Conservation (phyloP, 805 yeast genomes). For the Metschnikowia matae region DNA sequence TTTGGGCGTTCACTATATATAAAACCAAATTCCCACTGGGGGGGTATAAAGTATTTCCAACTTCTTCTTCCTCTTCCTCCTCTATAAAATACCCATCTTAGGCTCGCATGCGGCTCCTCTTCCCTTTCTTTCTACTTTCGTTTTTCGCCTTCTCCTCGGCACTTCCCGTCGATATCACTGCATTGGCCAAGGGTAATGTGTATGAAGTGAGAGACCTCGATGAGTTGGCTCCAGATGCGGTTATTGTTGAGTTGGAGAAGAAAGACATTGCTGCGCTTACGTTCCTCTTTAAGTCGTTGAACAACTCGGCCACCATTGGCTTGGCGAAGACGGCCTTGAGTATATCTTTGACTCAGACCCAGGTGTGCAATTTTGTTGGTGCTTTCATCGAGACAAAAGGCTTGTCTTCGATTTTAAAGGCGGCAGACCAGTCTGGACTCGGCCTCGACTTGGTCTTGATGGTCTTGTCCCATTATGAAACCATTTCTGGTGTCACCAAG, state of each 20-base stretch:
- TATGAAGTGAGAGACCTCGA: constrained; percentile 5
- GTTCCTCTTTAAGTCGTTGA: constrained; percentile 19
- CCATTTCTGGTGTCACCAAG: constrained; percentile 16
- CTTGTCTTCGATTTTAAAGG: constrained; percentile 19
- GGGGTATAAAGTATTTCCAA: not conserved
- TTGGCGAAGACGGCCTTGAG: constrained; percentile 21
- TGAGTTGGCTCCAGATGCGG: not conserved
- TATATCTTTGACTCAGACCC: constrained; percentile 24
- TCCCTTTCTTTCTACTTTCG: constrained; percentile 7
- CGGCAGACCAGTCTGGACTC: constrained; percentile 25
- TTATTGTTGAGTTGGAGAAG: constrained; percentile 8
- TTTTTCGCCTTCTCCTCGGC: constrained; percentile 8
- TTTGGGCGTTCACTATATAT: not conserved
- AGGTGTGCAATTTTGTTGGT: constrained; percentile 22
- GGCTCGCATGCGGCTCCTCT: constrained; percentile 6
- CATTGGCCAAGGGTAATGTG: not conserved
- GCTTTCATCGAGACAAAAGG: constrained; percentile 21
- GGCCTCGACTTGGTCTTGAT: constrained; percentile 24
- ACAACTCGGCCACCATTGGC: constrained; percentile 20
- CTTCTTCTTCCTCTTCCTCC: not conserved
- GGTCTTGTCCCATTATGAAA: constrained; percentile 19
- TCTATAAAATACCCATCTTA: not conserved
- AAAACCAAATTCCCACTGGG: too few relatives aligned
- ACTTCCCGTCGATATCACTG: constrained; percentile 8
- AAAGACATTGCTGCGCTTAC: constrained; percentile 22